Evolutionary conservation across 2,329 filamentous ascomycete species (phyloP), one percentile per base, ranked within the genome.

Genomic region (Penicillium sp.): DNA sequence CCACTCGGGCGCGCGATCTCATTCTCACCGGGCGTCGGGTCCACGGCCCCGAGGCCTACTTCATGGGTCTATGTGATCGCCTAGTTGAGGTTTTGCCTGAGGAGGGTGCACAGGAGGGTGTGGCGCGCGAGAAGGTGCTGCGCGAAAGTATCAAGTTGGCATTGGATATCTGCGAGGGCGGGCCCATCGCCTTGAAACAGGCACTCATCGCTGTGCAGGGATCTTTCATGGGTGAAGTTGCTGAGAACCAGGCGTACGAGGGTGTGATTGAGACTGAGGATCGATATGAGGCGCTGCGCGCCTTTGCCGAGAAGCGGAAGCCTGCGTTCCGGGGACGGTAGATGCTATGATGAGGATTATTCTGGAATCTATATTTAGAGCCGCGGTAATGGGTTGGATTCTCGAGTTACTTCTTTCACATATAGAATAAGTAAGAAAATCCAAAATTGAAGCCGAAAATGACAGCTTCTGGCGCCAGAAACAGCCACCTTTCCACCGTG

Each of bases 21-120:
- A 87, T 97, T 47, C 79, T 97, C 8, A 97, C 93, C 0, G 94
- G 94, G 3, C 84, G 94, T n/a, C 81, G 90, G 41, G 88, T 99
- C 12, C 81, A 81, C 8, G 93, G 85, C 0, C 78, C 88, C 1
- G 94, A 97, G 76, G 90, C 94, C 0, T 95, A 96, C 74, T 94
- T 95, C 70, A 75, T 96, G 16, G 94, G 94, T 1, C 79, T 99
- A 31, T 92, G 89, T 42, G 91, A 97, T 74, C 81, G 93, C n/a
- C 75, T 97, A 28, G 90, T 96, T 23, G 89, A 96, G 72, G 81
- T 95, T 21, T 74, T 83, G 21, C 82, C 83, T 1, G 74, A 76
- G 49, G 76, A 76, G 61, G 74, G 75, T 38, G 71, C 70, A 33
- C 65, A 88, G 47, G 76, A 85, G 48, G 75, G 77, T 5, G 74